Conservation (phyloP, 2,329 filamentous ascomycete genomes). For the Rutstroemia sp. region DNA sequence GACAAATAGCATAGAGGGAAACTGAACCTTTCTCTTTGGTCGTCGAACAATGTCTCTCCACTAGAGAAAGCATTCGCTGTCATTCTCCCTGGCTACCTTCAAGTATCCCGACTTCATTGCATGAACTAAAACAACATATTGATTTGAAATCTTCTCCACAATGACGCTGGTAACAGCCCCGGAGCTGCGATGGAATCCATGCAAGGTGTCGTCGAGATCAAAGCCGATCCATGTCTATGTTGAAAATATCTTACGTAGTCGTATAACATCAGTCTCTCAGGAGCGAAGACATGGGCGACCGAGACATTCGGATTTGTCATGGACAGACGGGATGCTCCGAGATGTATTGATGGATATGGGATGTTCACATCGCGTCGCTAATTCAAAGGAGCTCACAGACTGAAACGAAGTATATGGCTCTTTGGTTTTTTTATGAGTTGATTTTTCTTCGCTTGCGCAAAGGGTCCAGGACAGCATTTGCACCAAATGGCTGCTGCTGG, state of each 20-base stretch:
- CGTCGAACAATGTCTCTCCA: not conserved
- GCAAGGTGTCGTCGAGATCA: not conserved
- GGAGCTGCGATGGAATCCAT: not conserved
- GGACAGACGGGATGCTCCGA: too few species aligned
- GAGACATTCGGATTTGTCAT: too few species aligned
- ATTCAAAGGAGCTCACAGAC: too few species aligned
- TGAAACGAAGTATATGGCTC: too few species aligned
- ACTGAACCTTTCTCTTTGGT: not conserved
- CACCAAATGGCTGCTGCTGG: too few species aligned
- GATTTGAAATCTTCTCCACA: not conserved
- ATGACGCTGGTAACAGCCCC: not conserved
- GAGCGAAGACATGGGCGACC: not conserved
- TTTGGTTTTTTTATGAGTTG: too few species aligned
- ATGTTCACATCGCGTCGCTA: too few species aligned
- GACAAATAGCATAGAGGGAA: not conserved
- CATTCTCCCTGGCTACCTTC: not conserved
- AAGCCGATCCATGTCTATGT: not conserved
- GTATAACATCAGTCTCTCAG: not conserved
- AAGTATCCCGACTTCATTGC: not conserved
- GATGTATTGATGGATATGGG: too few species aligned
- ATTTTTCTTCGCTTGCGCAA: too few species aligned
- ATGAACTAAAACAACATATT: not conserved
- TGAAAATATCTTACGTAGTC: not conserved
- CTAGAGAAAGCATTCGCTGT: not conserved
- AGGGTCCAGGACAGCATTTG: too few species aligned